Conservation (phyloP, 2,329 filamentous ascomycete species). For the Fusarium subtropicale region DNA sequence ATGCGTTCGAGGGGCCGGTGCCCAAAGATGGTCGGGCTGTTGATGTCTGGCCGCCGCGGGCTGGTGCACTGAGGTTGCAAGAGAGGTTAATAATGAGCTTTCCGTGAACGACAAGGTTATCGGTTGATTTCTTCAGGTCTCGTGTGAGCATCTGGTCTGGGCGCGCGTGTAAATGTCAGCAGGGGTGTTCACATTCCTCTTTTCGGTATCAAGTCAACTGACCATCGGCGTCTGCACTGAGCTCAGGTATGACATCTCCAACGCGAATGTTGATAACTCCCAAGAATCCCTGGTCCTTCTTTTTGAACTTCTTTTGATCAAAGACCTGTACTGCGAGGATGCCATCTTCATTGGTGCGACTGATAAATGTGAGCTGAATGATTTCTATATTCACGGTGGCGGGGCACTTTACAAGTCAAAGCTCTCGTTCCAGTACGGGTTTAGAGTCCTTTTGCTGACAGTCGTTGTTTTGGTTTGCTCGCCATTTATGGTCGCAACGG, state of each 20-base stretch:
- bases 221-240: slow-evolving; percentile 93
- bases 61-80: slow-evolving; percentile 82
- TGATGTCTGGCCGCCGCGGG: slow-evolving; percentile 63
- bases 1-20: slow-evolving; percentile 58
- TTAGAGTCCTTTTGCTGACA: slow-evolving; percentile 96
- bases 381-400: slow-evolving; percentile 18
- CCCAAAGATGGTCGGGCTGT: slow-evolving; percentile 61
- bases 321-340: slow-evolving; percentile 98
- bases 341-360: slow-evolving; percentile 91
- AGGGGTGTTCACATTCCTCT: slow-evolving; percentile 45
- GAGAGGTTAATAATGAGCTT: slow-evolving; percentile 97
- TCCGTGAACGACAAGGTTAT: slow-evolving; percentile 96
- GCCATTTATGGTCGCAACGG: slow-evolving; percentile 95
- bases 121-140: slow-evolving; percentile 96
- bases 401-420: slow-evolving; percentile 88
- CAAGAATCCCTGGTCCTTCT: slow-evolving; percentile 99
- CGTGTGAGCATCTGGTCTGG: slow-evolving; percentile 97
- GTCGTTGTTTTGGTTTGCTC: slow-evolving; percentile 99
- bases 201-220: slow-evolving; percentile 52
- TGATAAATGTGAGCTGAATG: slow-evolving; percentile 54
- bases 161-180: slow-evolving; percentile 34
- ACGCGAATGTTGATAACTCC: slow-evolving; percentile 98
- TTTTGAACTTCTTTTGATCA: slow-evolving; percentile 99
- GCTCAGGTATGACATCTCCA: slow-evolving; percentile 86
- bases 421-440: slow-evolving; percentile 99